Evolutionary conservation across 2,329 filamentous ascomycete genomes (phyloP).

Genomic region (Botrytis cinerea): DNA sequence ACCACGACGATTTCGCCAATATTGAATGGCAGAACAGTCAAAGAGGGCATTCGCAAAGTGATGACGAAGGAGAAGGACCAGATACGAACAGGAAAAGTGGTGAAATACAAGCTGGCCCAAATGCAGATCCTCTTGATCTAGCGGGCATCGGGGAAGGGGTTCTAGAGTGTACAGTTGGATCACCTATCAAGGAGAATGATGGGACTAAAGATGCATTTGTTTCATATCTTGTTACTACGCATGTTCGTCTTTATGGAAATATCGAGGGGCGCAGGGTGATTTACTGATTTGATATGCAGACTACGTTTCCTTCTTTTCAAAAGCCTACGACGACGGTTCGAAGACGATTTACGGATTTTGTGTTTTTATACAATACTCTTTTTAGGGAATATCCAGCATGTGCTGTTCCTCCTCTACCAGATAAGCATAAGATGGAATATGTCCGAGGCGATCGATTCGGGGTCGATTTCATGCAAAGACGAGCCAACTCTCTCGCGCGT

Average conservation of each 20-base stretch:
- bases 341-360: slow-evolving; percentile 95
- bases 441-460: slow-evolving; percentile 96
- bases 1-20: slow-evolving; percentile 72
- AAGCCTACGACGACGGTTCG: slow-evolving; percentile 77
- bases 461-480: slow-evolving; percentile 83
- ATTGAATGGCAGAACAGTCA: slow-evolving; percentile 71
- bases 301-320: slow-evolving; percentile 91
- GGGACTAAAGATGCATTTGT: slow-evolving; percentile 96
- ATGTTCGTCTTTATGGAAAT: slow-evolving; percentile 55
- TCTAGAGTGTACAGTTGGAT: slow-evolving; percentile 79
- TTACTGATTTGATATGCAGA: slow-evolving; percentile 54
- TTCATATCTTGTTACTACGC: slow-evolving; percentile 89
- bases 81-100: slow-evolving; percentile 25
- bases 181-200: slow-evolving; percentile 91
- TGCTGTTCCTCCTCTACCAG: slow-evolving; percentile 90
- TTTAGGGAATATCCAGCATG: slow-evolving; percentile 85
- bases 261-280: slow-evolving; percentile 13
- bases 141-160: slow-evolving; percentile 69
- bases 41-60: slow-evolving; percentile 50
- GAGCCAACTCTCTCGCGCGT: slow-evolving; percentile 86
- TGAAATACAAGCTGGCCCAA: slow-evolving; percentile 39
- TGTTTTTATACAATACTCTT: slow-evolving; percentile 92
- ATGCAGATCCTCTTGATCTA: slow-evolving; percentile 51
- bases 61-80: slow-evolving; percentile 38
- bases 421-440: slow-evolving; percentile 99